Base-by-base conservation (phyloP, 2,329 filamentous ascomycete species). In the Leptographium procerum region DNA sequence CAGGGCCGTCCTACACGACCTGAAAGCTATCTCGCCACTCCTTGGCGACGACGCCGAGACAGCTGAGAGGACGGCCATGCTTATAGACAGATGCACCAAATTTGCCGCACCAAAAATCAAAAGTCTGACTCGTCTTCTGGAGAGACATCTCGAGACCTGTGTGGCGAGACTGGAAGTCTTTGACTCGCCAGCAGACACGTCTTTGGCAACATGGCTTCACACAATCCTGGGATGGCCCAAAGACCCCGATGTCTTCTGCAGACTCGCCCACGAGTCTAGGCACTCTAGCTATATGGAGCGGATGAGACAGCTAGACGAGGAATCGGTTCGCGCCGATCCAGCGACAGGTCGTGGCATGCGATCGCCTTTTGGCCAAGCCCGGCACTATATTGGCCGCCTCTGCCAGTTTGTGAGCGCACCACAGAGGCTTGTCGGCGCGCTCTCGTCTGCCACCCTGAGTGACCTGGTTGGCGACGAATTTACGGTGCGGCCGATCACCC, bases 311-410 rank as follows among this genome's bases (percentile, higher is more conserved):
- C 29, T 61, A 1, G 31, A 6, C 1, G 13, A 26, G 4, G 45
- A 48, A 6, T 19, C 19, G 40, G 9, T 8, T 19, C 40, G 31
- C 31, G 6, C 31, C 31, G 31, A 33, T 33, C 33, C 33, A 36
- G 33, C 33, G 33, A 36, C 8, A 36, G 11, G 36, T 26, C 22
- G 11, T 16, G 22, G 22, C 9, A 9, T 1, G 22, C 22, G 8
- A 9, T 43, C 40, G 4, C 40, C 40, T 43, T 48, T 48, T 16
- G 11, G 11, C 7, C 11, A 48, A 3, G 66, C 72, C 6, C 65
- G 67, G 5, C 78, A 80, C 62, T 68, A 69, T 36, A 64, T 81
- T 9, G 76, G 77, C 2, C 69, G 77, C 1, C 63, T 81, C 2
- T 72, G 72, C n/a, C 65, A 74, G 26, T 73, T 74, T 56, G 64